phyloP scores from a whole-genome alignment of 768 basidiomycete species.

The Boletus reticuloceps region DNA sequence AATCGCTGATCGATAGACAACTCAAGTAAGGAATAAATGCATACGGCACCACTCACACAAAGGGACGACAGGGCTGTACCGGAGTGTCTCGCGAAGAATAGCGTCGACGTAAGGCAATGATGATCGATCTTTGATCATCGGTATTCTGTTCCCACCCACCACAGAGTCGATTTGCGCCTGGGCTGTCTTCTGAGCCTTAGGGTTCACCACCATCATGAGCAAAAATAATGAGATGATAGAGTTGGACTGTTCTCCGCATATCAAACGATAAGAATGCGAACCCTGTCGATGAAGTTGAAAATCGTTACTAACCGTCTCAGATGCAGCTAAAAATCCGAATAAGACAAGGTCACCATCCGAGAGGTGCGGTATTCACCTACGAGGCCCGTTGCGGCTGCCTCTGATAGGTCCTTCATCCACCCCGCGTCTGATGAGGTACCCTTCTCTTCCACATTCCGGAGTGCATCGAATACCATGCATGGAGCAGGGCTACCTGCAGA shows the following conservation, averaged over 20 bases:
- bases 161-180: slow-evolving; percentile 22
- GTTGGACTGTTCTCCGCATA: slow-evolving; percentile 12
- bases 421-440: not conserved
- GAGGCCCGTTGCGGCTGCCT: slow-evolving; percentile 23
- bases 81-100: slow-evolving; percentile 18
- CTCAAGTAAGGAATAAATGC: not conserved
- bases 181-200: slow-evolving; percentile 17
- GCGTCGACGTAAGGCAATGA: slow-evolving; percentile 22
- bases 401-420: slow-evolving; percentile 14
- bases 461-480: slow-evolving; percentile 21
- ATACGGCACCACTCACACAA: slow-evolving; percentile 6
- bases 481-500: slow-evolving; percentile 6
- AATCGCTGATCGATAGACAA: slow-evolving; percentile 14
- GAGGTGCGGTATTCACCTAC: slow-evolving; percentile 3
- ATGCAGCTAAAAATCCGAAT: slow-evolving; percentile 9
- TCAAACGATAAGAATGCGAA: not conserved
- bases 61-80: slow-evolving; percentile 13
- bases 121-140: slow-evolving; percentile 14
- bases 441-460: slow-evolving; percentile 10
- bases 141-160: slow-evolving; percentile 13
- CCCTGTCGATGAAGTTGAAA: not conserved
- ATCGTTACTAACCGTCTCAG: slow-evolving; percentile 16
- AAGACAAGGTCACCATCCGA: not conserved
- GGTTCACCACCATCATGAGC: slow-evolving; percentile 17
- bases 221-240: slow-evolving; percentile 23